Conservation (phyloP, 1,284 basidiomycete species). For the Nidula niveotomentosa region DNA sequence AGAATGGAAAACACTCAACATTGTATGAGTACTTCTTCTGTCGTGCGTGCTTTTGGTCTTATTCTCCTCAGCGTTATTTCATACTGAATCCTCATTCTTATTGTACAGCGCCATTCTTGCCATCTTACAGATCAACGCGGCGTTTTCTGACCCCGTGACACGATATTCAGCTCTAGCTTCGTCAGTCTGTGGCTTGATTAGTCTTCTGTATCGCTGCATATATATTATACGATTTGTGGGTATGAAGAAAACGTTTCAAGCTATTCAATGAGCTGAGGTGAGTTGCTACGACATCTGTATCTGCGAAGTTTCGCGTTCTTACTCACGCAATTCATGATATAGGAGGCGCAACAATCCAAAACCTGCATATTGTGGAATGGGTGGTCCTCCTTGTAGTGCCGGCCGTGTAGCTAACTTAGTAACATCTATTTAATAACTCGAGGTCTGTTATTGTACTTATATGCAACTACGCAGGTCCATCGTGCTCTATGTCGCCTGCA, state of each 20-base stretch:
- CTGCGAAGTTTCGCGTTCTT: not conserved
- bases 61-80: not conserved
- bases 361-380: slow-evolving; percentile 59
- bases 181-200: slow-evolving; percentile 53
- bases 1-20: slow-evolving; percentile 37
- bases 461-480: not conserved
- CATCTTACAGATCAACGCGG: slow-evolving; percentile 52
- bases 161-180: slow-evolving; percentile 56
- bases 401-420: slow-evolving; percentile 54
- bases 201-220: slow-evolving; percentile 55
- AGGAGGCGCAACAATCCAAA: slow-evolving; percentile 51
- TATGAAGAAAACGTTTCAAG: slow-evolving; percentile 60
- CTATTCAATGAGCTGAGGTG: slow-evolving; percentile 58
- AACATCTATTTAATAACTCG: too few relatives aligned
- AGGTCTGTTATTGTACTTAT: too few relatives aligned
- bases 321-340: not conserved
- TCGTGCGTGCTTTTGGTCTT: slow-evolving; percentile 12
- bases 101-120: slow-evolving; percentile 46
- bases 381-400: slow-evolving; percentile 58
- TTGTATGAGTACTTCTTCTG: slow-evolving; percentile 28
- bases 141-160: slow-evolving; percentile 45
- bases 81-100: not conserved
- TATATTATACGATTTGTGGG: slow-evolving; percentile 59
- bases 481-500: not conserved
- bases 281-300: slow-evolving; percentile 8